Percentiles rank a stretch among this genome's conserved stretches.
These are phyloP conservation scores for Russula abietina DNA, from an alignment of 768 basidiomycete species.

Conservation along the genomic window DNA sequence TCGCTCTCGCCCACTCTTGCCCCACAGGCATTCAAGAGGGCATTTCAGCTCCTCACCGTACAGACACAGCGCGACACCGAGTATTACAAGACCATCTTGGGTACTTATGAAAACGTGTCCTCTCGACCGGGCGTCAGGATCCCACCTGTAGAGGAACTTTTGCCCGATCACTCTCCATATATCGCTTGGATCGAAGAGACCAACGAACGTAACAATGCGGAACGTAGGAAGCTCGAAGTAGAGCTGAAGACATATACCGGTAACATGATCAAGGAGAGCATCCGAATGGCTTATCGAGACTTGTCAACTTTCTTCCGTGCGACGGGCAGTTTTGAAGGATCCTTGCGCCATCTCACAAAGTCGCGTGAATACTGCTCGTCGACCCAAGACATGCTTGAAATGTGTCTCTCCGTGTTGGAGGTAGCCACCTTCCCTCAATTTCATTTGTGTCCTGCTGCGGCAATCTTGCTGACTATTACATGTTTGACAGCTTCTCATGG, in stretches of 20 bases:
- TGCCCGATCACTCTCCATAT: conserved; percentile 43
- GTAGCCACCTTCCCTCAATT: conserved; percentile 34
- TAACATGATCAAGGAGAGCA: conserved; percentile 99
- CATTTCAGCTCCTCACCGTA: conserved; percentile 47
- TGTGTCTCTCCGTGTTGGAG: conserved; percentile 80
- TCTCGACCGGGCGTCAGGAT: conserved; percentile 34
- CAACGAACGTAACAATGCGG: conserved; percentile 58
- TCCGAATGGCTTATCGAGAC: conserved; percentile 89
- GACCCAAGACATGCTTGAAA: conserved; percentile 87
- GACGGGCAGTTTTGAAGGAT: conserved; percentile 60
- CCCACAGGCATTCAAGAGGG: conserved; percentile 62
- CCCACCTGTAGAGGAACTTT: conserved; percentile 44
- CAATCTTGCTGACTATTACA: conserved; percentile 6
- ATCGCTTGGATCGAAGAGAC: conserved; percentile 63
- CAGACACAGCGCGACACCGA: conserved; percentile 63
- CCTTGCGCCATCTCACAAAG: conserved; percentile 83
- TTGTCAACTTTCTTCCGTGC: conserved; percentile 73
- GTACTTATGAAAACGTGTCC: conserved; percentile 48
- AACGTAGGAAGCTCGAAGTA: conserved; percentile 79
- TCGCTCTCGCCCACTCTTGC: conserved; percentile 60
- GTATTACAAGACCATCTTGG: conserved; percentile 46
- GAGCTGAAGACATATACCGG: conserved; percentile 92
- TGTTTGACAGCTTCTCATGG: conserved; percentile 61
- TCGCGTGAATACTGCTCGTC: conserved; percentile 90
- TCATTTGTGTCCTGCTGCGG: background rate